Base-by-base conservation (phyloP, 2,329 filamentous ascomycete genomes). In the Coniosporium uncinatum region DNA sequence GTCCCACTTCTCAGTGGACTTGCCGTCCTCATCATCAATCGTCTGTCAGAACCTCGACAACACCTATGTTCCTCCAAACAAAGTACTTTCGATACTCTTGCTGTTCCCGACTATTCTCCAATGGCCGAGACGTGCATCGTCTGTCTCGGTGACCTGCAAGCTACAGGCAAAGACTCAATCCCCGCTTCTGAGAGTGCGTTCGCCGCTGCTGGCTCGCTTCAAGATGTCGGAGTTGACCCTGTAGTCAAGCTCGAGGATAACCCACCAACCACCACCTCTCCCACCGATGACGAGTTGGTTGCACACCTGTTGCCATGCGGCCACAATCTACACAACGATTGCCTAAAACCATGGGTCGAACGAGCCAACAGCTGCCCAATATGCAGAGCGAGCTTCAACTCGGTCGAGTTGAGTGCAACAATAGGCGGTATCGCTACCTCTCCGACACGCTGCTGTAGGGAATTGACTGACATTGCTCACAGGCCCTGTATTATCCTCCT, bases 301-400 rank as follows among this genome's bases (percentile, higher is more conserved):
- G 79, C 79, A 44, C 78, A 81, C 55, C 57, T 83, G 21, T 59
- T 81, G 45, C 83, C 88, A 36, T 98, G 93, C 65, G 86, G 88
- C 44, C 94, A 98, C 71, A 78, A 90, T 52, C 74, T 98, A 52
- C 93, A 98, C 68, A 84, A 98, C 68, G 81, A 85, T 40, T 98
- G 93, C 64, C 76, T 98, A 52, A 85, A 85, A 53, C 88, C 89
- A 52, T 98, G 93, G 93, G 88, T 91, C 36, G 88, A 94, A 66
- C 85, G 94, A 62, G 91, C 93, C 49, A 98, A 97, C 66, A 96
- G 90, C 60, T 98, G 93, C 64, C 93, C 93, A 36, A 95, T 98
- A 63, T 98, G 93, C 67, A 86, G 93, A 52, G 85, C 88, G 54
- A 81, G 78, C 48, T 97, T 98, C 70, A 91, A 97, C 64, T 70